Conservation (phyloP, 192 early-diverging fungal genomes). For the Coemansia sp. region DNA sequence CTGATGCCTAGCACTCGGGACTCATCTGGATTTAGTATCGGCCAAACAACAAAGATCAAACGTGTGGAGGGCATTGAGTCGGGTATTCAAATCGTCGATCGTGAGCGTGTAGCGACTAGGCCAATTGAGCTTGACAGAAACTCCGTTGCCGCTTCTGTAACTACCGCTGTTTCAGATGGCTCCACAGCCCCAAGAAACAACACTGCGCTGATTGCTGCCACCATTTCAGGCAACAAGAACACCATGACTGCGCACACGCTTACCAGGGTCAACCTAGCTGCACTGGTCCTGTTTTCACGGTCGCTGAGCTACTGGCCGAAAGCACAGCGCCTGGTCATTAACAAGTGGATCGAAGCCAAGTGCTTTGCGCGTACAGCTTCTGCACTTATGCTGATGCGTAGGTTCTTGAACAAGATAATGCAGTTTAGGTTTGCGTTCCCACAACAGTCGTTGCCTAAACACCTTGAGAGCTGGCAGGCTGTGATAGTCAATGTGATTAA, state of each 20-base stretch:
- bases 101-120: conserved; percentile 16
- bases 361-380: conserved; percentile 19
- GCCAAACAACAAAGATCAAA: conserved; percentile 12
- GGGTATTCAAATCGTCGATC: conserved; percentile 17
- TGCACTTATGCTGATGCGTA: conserved; percentile 17
- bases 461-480: conserved; percentile 16
- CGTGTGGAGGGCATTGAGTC: conserved; percentile 13
- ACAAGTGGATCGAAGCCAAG: conserved; percentile 24
- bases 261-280: conserved; percentile 6
- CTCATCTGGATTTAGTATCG: conserved; percentile 5
- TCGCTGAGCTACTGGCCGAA: conserved; percentile 29
- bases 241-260: conserved; percentile 16
- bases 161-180: not conserved
- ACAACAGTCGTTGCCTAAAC: conserved; percentile 1
- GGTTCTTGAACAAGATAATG: conserved; percentile 7
- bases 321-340: conserved; percentile 13
- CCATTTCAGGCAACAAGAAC: conserved; percentile 7
- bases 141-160: not conserved
- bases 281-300: conserved; percentile 18
- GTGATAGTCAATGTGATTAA: conserved; percentile 6
- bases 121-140: conserved; percentile 4
- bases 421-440: conserved; percentile 19
- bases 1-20: conserved; percentile 8
- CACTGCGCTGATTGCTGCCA: conserved; percentile 13
- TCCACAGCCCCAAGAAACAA: not conserved